Conservation (phyloP, 345 rosid genomes). For the Boechera stricta region DNA sequence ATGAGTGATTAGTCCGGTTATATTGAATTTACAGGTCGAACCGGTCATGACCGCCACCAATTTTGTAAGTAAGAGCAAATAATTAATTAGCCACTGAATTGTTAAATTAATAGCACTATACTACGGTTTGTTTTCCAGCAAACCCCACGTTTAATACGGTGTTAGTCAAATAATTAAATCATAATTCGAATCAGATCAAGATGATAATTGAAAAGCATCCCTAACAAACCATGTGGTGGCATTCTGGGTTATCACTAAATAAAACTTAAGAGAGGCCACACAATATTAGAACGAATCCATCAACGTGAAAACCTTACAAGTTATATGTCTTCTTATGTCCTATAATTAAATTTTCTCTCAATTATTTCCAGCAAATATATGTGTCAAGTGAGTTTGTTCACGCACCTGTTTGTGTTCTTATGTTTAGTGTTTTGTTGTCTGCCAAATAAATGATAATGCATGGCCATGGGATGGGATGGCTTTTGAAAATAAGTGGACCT, state of each 20-base stretch:
- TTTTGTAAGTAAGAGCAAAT: no score
- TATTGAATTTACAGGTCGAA: background rate
- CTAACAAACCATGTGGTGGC: slow-evolving; percentile 49
- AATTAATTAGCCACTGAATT: background rate
- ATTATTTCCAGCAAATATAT: slow-evolving; percentile 46
- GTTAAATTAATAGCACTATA: slow-evolving; percentile 18
- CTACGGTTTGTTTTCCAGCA: slow-evolving; percentile 43
- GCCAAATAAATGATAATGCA: slow-evolving; percentile 44
- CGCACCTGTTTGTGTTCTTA: slow-evolving; percentile 37
- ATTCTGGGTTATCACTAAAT: slow-evolving; percentile 28
- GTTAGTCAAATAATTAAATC: slow-evolving; percentile 41
- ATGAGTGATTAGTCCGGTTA: slow-evolving; percentile 12
- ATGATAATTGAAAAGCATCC: slow-evolving; percentile 43
- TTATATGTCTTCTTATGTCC: slow-evolving; percentile 38
- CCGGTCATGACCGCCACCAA: slow-evolving; percentile 21
- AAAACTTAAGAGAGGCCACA: slow-evolving; percentile 29
- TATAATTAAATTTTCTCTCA: slow-evolving; percentile 12
- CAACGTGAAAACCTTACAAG: slow-evolving; percentile 38
- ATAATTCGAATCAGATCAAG: slow-evolving; percentile 45
- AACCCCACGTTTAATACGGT: slow-evolving; percentile 46
- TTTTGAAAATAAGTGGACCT: slow-evolving; percentile 36
- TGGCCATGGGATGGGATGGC: slow-evolving; percentile 30
- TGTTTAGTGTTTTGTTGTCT: slow-evolving; percentile 46
- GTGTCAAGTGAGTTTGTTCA: slow-evolving; percentile 42
- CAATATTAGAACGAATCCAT: slow-evolving; percentile 41